Evolutionary conservation across 1,139 yeast genomes (phyloP), one percentile per base, ranked within the genome.

Genomic region (Kodamaea fungicola): DNA sequence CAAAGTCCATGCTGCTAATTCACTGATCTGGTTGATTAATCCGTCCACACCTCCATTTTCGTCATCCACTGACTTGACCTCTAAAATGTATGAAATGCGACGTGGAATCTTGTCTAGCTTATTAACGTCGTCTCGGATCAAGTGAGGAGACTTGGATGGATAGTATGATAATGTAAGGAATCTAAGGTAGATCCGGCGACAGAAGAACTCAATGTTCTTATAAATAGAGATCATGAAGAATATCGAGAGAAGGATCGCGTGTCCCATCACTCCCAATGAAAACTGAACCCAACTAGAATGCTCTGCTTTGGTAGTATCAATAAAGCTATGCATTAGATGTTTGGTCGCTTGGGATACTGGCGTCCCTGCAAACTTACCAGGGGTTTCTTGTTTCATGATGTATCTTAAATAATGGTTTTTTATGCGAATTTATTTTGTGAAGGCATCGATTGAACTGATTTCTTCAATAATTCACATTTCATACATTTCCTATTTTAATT

Each of bases 11-110:
- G 95, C 83, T 0, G 81, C 73, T 32, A 90, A 53, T 54, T 89
- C 96, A 39, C 92, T 76, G 13, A 83, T 74, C 51, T 87, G 87
- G 49, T 76, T 79, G 51, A 90, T 68, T 32, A 94, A 68, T 0
- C 95, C 96, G 43, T 84, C 90, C 32, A 84, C 61, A 2, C 97
- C 97, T 21, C 95, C 96, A 42, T 86, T 89, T 54, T 85, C 94
- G 48, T 83, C 92, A 43, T 82, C 85, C 38, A 80, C 89, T 32
- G 83, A 77, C 51, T 79, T 78, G 54, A 82, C 72, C 47, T 78
- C 81, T 42, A 92, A 62, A 12, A 92, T 79, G 24, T 86, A 79
- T 8, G 95, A 83, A 19, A 92, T 52, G 38, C 85, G 74, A 45
- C 74, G 74, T 3, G 99, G 99, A 31, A 89, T 73, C 59, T 92